Percentiles rank a stretch among this genome's conserved stretches.
Evolutionary conservation across 2,329 filamentous ascomycete genomes (phyloP).

Genomic region (Clarireedia monteithiana): DNA sequence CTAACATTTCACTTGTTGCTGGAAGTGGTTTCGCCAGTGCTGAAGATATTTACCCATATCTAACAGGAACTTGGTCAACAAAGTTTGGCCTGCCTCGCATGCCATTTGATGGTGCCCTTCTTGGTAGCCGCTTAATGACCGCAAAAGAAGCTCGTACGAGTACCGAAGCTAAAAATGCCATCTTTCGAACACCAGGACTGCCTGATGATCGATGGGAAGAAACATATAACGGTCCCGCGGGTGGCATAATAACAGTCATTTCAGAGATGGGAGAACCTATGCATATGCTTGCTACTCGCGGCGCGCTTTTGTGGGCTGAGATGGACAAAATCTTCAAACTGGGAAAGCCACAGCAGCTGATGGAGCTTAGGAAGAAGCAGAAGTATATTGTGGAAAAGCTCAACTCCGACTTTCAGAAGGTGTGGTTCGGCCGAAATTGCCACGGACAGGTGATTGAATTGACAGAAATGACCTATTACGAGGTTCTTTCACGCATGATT

Average conservation of each 20-base stretch:
- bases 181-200: constrained; percentile 71
- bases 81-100: constrained; percentile 78
- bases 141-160: constrained; percentile 84
- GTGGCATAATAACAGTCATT: constrained; percentile 87
- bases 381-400: constrained; percentile 87
- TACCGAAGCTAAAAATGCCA: constrained; percentile 75
- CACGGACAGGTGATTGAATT: constrained; percentile 71
- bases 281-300: constrained; percentile 91
- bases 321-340: constrained; percentile 97
- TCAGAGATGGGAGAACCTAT: constrained; percentile 99
- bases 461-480: constrained; percentile 88
- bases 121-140: constrained; percentile 88
- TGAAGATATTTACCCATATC: constrained; percentile 81
- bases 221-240: constrained; percentile 79
- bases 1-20: constrained; percentile 79
- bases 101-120: constrained; percentile 84
- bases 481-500: constrained; percentile 75
- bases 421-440: constrained; percentile 65
- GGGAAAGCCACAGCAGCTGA: constrained; percentile 68
- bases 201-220: constrained; percentile 79
- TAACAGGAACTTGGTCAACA: constrained; percentile 76
- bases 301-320: constrained; percentile 91
- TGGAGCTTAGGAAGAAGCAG: constrained; percentile 75
- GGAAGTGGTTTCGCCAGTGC: constrained; percentile 84
- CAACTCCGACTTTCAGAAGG: constrained; percentile 90